phyloP scores from a whole-genome alignment of 78 protist species.

The Emiliania huxleyi region DNA sequence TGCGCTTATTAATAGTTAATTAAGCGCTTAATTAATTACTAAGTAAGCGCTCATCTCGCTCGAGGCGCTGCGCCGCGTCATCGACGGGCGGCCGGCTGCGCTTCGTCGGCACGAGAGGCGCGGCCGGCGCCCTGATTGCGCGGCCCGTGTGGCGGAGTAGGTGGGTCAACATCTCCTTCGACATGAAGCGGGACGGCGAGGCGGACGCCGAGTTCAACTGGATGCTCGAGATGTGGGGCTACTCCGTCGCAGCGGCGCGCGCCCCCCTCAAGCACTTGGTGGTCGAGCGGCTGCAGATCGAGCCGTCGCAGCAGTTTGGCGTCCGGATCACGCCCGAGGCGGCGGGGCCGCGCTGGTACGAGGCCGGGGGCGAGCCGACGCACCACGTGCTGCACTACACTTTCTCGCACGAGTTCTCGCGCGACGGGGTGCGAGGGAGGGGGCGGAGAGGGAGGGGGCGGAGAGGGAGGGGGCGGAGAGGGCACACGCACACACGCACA shows the following conservation, averaged over 20 bases:
- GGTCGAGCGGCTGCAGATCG: not conserved
- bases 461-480: too few relatives aligned
- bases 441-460: too few relatives aligned
- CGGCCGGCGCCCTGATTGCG: too few relatives aligned
- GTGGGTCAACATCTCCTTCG: not conserved
- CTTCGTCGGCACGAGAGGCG: too few relatives aligned
- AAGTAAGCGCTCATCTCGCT: too few relatives aligned
- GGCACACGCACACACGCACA: too few relatives aligned
- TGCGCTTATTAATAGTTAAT: too few relatives aligned
- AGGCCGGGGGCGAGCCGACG: not conserved
- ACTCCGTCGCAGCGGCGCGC: not conserved
- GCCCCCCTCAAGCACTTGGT: not conserved
- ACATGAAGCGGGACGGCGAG: not conserved
- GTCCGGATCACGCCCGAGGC: not conserved
- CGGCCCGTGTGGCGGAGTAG: too few relatives aligned
- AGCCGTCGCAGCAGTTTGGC: not conserved
- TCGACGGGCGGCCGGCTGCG: too few relatives aligned
- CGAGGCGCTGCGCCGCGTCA: too few relatives aligned
- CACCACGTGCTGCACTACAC: conserved; percentile 4
- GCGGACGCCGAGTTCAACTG: not conserved
- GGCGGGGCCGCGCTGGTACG: not conserved
- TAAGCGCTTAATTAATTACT: too few relatives aligned
- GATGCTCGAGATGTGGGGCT: conserved; percentile 25
- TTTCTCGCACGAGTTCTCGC: not conserved
- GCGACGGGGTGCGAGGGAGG: not conserved